Conservation (phyloP, 164 flowering plant genomes). For the Tetracentron sinense region DNA sequence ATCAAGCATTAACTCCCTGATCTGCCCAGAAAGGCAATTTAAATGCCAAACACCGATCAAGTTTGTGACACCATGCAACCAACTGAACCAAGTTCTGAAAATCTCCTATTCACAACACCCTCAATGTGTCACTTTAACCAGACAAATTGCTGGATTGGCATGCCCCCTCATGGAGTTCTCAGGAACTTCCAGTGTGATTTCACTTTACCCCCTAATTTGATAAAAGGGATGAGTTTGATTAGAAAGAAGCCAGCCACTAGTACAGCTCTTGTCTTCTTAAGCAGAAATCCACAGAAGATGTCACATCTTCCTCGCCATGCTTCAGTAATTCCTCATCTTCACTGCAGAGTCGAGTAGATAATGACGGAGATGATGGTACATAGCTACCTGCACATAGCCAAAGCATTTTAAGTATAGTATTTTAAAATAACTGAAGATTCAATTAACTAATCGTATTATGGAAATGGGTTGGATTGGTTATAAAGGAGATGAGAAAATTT, state of each 20-base stretch:
- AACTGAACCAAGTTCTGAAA: not conserved
- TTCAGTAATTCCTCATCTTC: slow-evolving; percentile 46
- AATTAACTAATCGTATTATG: not conserved
- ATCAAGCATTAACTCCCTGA: not conserved
- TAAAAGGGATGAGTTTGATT: not conserved
- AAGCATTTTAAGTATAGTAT: not conserved
- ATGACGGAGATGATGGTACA: slow-evolving; percentile 54
- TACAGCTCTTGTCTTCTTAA: slow-evolving; percentile 39
- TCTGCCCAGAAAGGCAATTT: not conserved
- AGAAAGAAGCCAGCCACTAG: slow-evolving; percentile 3
- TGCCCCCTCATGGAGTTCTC: not conserved
- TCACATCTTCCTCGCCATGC: slow-evolving; percentile 41
- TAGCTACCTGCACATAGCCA: slow-evolving; percentile 19
- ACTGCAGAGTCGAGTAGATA: slow-evolving; percentile 50
- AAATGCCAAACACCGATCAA: not conserved
- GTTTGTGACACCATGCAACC: not conserved
- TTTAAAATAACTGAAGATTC: not conserved
- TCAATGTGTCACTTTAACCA: not conserved
- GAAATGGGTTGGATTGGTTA: not conserved
- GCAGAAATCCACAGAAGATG: slow-evolving; percentile 33
- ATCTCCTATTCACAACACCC: not conserved
- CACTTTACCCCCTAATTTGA: not conserved
- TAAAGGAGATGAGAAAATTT: not conserved
- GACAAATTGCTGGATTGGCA: not conserved
- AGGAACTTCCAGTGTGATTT: not conserved